Evolutionary conservation across 2,329 filamentous ascomycete genomes (phyloP).

Genomic region (Neospermospora avenae): DNA sequence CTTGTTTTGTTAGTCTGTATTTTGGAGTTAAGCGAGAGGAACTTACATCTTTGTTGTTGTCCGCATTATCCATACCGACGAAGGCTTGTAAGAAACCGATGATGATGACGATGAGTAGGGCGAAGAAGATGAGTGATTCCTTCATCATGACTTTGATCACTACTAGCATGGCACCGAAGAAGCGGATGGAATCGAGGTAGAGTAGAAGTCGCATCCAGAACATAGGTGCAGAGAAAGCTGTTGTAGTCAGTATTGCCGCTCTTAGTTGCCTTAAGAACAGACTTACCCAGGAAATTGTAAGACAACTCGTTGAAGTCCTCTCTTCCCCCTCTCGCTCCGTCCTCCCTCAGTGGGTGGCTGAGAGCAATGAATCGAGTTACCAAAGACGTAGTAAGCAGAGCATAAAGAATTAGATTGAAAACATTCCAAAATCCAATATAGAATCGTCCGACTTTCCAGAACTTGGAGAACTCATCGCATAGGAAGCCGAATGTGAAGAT

Average conservation of each 20-base stretch:
- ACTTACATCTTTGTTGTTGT: conserved; percentile 55
- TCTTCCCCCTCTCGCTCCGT: conserved; percentile 45
- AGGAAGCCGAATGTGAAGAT: conserved; percentile 89
- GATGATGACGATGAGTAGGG: conserved; percentile 78
- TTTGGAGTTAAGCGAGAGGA: neutral
- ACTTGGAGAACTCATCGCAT: conserved; percentile 80
- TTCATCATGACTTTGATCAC: conserved; percentile 95
- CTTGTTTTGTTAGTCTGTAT: neutral
- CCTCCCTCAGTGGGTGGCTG: conserved; percentile 47
- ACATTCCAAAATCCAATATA: conserved; percentile 97
- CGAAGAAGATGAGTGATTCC: conserved; percentile 94
- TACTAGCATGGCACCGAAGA: conserved; percentile 98
- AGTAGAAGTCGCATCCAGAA: conserved; percentile 93
- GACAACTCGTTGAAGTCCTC: conserved; percentile 71
- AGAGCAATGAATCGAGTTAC: conserved; percentile 76
- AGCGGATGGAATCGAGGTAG: conserved; percentile 89
- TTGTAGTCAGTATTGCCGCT: conserved; percentile 11
- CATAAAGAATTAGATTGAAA: conserved; percentile 84
- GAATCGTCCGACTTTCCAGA: conserved; percentile 89
- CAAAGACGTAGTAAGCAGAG: conserved; percentile 74
- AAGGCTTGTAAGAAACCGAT: conserved; percentile 91
- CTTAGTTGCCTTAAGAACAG: neutral
- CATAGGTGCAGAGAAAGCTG: conserved; percentile 86
- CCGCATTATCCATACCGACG: conserved; percentile 81
- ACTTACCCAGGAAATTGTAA: conserved; percentile 74